Conservation (phyloP, 129 eudicot genomes). For the Daucus carota region DNA sequence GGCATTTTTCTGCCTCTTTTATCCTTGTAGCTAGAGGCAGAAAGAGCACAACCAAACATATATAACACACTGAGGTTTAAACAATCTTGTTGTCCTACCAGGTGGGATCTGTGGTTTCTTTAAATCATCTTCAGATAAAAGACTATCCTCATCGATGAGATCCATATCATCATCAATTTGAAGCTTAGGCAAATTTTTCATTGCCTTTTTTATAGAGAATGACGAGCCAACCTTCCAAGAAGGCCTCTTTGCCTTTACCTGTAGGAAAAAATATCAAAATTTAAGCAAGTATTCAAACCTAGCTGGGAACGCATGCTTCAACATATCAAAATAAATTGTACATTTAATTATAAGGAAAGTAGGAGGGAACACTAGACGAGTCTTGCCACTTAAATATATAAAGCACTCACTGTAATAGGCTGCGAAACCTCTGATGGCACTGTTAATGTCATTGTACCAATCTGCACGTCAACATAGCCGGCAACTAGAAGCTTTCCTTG, state of each 20-base stretch:
- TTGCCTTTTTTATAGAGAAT: conserved; percentile 23
- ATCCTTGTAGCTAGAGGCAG: too few species aligned
- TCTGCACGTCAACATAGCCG: conserved; percentile 57
- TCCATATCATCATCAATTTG: conserved; percentile 72
- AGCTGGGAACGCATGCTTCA: neutral
- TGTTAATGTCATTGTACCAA: conserved; percentile 20
- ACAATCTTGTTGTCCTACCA: conserved; percentile 32
- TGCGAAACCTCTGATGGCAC: conserved; percentile 24
- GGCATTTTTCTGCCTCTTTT: too few species aligned
- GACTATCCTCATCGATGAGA: conserved; percentile 92
- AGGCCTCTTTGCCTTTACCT: conserved; percentile 67
- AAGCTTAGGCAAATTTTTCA: conserved; percentile 58
- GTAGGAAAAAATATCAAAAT: conserved; percentile 4
- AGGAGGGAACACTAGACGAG: neutral
- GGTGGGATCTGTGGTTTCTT: conserved; percentile 78
- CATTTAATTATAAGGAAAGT: neutral
- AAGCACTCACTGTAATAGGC: conserved; percentile 36
- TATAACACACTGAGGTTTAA: neutral
- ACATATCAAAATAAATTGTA: neutral
- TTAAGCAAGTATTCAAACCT: neutral
- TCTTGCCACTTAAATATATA: conserved; percentile 8
- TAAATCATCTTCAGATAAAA: conserved; percentile 81
- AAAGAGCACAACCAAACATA: neutral
- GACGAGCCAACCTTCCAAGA: conserved; percentile 24
- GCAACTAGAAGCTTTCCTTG: conserved; percentile 55